Percentiles rank a stretch among this genome's conserved stretches.
Conservation (phyloP, 129 eudicot genomes). For the Chrysanthemum makinoi region DNA sequence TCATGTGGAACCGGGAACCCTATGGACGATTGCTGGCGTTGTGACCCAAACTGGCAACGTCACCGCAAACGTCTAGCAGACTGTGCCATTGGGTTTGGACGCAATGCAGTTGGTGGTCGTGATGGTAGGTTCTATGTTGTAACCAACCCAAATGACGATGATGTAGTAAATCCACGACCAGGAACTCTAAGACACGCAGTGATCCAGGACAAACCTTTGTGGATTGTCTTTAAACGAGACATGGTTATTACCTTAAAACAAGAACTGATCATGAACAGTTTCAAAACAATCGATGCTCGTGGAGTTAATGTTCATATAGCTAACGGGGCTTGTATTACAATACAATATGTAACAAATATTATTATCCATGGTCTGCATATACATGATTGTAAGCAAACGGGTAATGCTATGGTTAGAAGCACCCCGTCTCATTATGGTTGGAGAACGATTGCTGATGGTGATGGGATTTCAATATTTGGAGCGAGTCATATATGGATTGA, state of each 20-base stretch:
- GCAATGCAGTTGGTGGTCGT: constrained; percentile 81
- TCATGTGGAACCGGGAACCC: constrained; percentile 91
- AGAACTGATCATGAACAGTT: constrained; percentile 91
- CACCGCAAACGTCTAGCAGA: constrained; percentile 70
- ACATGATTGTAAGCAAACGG: constrained; percentile 75
- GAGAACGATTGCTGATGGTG: constrained; percentile 87
- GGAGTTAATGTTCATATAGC: constrained; percentile 81
- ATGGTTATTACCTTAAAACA: constrained; percentile 83
- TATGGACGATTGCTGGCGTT: constrained; percentile 90
- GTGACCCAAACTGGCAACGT: constrained; percentile 66
- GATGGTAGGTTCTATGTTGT: constrained; percentile 75
- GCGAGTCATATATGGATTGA: constrained; percentile 84
- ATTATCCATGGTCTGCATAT: constrained; percentile 80
- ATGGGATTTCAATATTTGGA: constrained; percentile 73
- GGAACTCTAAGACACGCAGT: constrained; percentile 86
- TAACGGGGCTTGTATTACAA: constrained; percentile 76
- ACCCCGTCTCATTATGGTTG: constrained; percentile 71
- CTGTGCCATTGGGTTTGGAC: constrained; percentile 87
- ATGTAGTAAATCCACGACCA: constrained; percentile 71
- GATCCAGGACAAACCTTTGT: constrained; percentile 78
- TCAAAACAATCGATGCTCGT: constrained; percentile 87
- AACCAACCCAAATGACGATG: constrained; percentile 59
- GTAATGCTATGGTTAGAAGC: constrained; percentile 88
- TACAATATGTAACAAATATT: constrained; percentile 67
- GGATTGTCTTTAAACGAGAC: constrained; percentile 79